These are phyloP conservation scores for Mucor mucedo DNA, from an alignment of 371 early-diverging fungal species.

Conservation along the genomic window DNA sequence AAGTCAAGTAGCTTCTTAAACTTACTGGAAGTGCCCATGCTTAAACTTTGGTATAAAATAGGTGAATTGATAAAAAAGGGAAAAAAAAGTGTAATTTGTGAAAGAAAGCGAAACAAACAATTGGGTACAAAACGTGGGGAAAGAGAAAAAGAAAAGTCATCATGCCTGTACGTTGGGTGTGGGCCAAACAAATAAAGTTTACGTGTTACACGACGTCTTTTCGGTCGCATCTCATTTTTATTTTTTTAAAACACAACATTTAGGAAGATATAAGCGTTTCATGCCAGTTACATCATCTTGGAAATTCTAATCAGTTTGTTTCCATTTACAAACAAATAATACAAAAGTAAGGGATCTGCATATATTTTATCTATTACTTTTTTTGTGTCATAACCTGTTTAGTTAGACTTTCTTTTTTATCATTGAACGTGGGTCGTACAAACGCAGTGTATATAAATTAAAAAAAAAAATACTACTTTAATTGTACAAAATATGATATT, in stretches of 20 bases:
- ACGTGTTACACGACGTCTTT: constrained; percentile 1
- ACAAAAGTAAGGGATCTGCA: too few species aligned
- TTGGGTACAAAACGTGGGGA: constrained; percentile 20
- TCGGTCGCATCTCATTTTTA: neutral
- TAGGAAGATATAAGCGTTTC: neutral
- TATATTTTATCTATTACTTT: neutral
- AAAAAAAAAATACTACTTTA: neutral
- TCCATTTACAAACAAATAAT: too few species aligned
- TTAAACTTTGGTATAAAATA: neutral
- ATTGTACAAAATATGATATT: constrained; percentile 1
- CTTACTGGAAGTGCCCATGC: constrained; percentile 15
- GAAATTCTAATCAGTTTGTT: too few species aligned
- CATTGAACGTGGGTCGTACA: constrained; percentile 1
- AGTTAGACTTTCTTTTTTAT: too few species aligned
- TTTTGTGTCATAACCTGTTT: neutral
- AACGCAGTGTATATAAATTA: neutral
- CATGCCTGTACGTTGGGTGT: constrained; percentile 6
- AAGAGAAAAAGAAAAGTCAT: constrained; percentile 4
- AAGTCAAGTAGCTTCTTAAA: neutral
- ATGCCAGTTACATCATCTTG: neutral
- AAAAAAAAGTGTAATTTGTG: neutral
- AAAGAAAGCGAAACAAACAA: neutral
- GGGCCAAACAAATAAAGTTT: neutral
- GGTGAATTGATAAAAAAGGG: neutral
- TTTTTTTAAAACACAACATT: neutral